A percentile compares a stretch with the other conserved stretches of the same genome.
Conservation (phyloP, 305 asterid species). For the Ajuga reptans region DNA sequence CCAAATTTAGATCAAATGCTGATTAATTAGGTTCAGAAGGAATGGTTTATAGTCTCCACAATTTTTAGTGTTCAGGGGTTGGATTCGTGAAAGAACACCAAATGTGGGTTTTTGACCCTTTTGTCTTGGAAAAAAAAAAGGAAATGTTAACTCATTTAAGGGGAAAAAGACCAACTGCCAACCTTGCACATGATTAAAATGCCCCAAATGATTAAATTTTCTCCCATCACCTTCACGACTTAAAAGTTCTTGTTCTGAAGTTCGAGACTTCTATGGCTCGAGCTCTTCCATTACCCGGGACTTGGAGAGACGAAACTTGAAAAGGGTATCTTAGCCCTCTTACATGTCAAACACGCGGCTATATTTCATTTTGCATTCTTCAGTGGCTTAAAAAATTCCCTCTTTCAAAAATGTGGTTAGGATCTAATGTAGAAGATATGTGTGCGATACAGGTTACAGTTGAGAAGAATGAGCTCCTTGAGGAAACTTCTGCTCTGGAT, state of each 20-base stretch:
- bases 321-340: not conserved
- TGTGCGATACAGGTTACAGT: slow-evolving; percentile 36
- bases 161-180: too few relatives aligned
- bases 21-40: not conserved
- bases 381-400: not conserved
- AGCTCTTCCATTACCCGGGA: not conserved
- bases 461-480: slow-evolving; percentile 56
- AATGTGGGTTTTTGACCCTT: too few relatives aligned
- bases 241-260: not conserved
- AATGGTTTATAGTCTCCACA: too few relatives aligned
- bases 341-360: not conserved
- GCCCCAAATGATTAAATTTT: too few relatives aligned
- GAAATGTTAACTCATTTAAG: too few relatives aligned
- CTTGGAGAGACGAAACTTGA: not conserved
- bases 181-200: too few relatives aligned
- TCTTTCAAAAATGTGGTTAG: not conserved
- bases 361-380: too few relatives aligned
- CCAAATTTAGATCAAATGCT: not conserved
- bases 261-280: not conserved
- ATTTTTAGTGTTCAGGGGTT: too few relatives aligned
- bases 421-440: not conserved
- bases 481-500: slow-evolving; percentile 46
- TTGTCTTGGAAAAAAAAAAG: too few relatives aligned
- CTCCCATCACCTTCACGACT: too few relatives aligned
- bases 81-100: too few relatives aligned